Conservation (phyloP, 176 grass and related monocot genomes). For the Areca catechu region DNA sequence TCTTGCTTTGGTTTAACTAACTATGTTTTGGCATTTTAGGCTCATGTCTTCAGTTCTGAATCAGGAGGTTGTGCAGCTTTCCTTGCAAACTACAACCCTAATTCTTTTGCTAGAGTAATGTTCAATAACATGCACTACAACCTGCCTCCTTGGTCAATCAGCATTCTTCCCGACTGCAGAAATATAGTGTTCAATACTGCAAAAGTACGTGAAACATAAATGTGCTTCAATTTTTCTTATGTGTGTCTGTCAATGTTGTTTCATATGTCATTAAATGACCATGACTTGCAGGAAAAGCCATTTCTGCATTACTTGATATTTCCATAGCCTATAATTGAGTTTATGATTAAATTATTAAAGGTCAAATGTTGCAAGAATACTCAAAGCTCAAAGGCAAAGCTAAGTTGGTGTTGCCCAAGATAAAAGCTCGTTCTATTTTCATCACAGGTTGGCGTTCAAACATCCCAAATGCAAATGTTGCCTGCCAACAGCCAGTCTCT, state of each 20-base stretch:
- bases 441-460: constrained; percentile 87
- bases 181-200: constrained; percentile 90
- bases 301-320: no score
- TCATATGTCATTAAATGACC: no score
- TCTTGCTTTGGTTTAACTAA: not conserved
- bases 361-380: no score
- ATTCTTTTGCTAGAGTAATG: constrained; percentile 58
- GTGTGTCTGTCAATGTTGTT: no score
- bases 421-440: not conserved
- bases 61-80: constrained; percentile 76
- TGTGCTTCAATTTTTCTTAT: no score
- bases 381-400: no score
- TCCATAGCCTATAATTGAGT: no score
- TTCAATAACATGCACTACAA: constrained; percentile 84
- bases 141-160: constrained; percentile 98
- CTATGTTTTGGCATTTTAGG: constrained; percentile 34
- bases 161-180: constrained; percentile 94
- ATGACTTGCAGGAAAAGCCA: no score
- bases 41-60: constrained; percentile 66
- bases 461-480: constrained; percentile 99
- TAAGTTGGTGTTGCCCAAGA: no score
- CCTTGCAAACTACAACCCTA: constrained; percentile 76
- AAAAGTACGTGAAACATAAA: constrained; percentile 40
- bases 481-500: constrained; percentile 51
- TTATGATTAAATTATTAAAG: no score